These are phyloP conservation scores for Geranomyces variabilis DNA, from an alignment of 192 early-diverging fungal species.

Conservation along the genomic window DNA sequence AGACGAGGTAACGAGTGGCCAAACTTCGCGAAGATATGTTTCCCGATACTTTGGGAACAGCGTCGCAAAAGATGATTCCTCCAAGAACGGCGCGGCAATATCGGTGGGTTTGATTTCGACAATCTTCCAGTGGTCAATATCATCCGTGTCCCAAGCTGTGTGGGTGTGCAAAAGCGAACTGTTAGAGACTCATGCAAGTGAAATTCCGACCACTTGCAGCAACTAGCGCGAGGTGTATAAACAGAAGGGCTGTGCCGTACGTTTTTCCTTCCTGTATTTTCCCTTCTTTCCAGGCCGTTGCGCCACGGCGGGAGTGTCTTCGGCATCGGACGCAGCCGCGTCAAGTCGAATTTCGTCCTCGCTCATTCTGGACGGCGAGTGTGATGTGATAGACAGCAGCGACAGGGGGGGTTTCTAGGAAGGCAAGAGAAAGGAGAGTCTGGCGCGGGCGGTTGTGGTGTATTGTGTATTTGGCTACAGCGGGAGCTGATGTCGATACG, in stretches of 20 bases:
- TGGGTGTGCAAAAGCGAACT: neutral
- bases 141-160: slow-evolving; percentile 84
- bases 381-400: too few species aligned
- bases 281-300: slow-evolving; percentile 52
- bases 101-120: slow-evolving; percentile 78
- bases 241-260: too few species aligned
- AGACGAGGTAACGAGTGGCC: slow-evolving; percentile 83
- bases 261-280: slow-evolving; percentile 65
- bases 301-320: neutral
- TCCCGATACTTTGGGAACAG: slow-evolving; percentile 99
- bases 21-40: slow-evolving; percentile 86
- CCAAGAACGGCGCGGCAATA: slow-evolving; percentile 71
- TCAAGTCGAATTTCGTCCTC: too few species aligned
- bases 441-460: too few species aligned
- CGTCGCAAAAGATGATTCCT: slow-evolving; percentile 96
- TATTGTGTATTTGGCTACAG: too few species aligned
- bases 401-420: too few species aligned
- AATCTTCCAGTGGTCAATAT: slow-evolving; percentile 93
- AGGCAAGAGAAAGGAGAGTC: too few species aligned
- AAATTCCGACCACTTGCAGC: neutral
- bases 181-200: neutral
- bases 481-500: too few species aligned
- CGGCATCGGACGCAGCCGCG: neutral
- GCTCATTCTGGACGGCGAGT: too few species aligned
- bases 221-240: neutral